phyloP scores from a whole-genome alignment of 2,329 filamentous ascomycete genomes.

The Fusarium armeniacum region DNA sequence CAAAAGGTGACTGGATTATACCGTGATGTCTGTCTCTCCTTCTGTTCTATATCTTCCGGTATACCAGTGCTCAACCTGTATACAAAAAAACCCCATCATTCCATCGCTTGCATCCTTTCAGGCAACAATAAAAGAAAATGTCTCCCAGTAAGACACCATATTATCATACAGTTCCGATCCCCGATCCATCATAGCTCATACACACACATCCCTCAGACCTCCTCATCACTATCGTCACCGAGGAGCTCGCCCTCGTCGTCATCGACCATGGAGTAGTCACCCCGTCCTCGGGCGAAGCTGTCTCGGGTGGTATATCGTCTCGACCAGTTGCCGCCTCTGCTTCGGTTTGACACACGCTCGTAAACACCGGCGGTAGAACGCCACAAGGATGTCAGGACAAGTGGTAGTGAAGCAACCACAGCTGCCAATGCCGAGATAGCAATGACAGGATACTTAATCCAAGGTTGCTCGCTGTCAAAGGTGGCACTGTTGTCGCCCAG shows the following conservation, averaged over 20 bases:
- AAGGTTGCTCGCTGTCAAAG: conserved; percentile 79
- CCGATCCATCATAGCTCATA: conserved; percentile 36
- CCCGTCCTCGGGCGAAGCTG: conserved; percentile 87
- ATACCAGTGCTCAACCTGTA: conserved; percentile 11
- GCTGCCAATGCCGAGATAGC: conserved; percentile 75
- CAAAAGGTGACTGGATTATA: conserved; percentile 24
- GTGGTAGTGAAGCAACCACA: conserved; percentile 73
- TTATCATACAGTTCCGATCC: conserved; percentile 27
- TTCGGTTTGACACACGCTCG: conserved; percentile 64
- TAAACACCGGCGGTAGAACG: conserved; percentile 69
- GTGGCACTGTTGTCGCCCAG: conserved; percentile 76
- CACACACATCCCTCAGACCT: conserved; percentile 64
- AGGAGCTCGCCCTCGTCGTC: conserved; percentile 95
- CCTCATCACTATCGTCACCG: conserved; percentile 93
- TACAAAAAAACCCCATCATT: conserved; percentile 21
- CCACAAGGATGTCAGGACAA: conserved; percentile 81
- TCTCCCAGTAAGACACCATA: conserved; percentile 30
- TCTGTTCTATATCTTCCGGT: conserved; percentile 32
- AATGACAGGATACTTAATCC: conserved; percentile 86
- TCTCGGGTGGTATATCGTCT: conserved; percentile 88
- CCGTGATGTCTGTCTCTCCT: conserved; percentile 15
- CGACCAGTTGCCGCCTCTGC: conserved; percentile 64
- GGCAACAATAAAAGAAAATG: conserved; percentile 25
- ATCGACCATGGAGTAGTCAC: conserved; percentile 90
- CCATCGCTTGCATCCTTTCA: conserved; percentile 30